Conservation (phyloP, 2,329 filamentous ascomycete genomes). For the Dactylonectria estremocensis region DNA sequence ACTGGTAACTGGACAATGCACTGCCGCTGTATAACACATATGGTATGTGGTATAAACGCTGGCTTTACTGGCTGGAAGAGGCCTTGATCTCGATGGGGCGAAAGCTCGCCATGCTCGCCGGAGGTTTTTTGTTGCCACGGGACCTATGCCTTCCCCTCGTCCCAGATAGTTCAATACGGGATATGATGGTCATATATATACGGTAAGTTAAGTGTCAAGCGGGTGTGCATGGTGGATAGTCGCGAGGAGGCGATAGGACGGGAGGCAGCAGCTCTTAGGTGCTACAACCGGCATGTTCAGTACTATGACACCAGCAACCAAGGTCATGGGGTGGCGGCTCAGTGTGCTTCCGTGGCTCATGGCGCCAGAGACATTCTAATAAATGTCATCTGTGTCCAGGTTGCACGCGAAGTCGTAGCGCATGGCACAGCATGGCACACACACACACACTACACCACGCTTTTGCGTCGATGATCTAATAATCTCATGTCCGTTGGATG, state of each 20-base stretch:
- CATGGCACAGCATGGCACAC: conserved; percentile 20
- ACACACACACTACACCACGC: neutral
- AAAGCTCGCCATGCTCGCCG: conserved; percentile 2
- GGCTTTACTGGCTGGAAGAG: conserved; percentile 11
- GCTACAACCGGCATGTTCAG: too few species aligned
- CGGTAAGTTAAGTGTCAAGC: neutral
- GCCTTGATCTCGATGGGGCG: conserved; percentile 19
- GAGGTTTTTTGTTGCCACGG: conserved; percentile 14
- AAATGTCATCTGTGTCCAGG: conserved; percentile 15
- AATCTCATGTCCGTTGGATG: neutral
- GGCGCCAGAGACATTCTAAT: conserved; percentile 11
- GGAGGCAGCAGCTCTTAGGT: neutral
- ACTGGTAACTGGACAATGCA: conserved; percentile 22
- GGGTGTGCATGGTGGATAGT: conserved; percentile 7
- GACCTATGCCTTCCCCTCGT: conserved; percentile 1
- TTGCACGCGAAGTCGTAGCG: conserved; percentile 27
- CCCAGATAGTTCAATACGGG: neutral
- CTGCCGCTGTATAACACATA: too few species aligned
- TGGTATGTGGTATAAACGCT: neutral
- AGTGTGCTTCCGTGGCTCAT: conserved; percentile 7
- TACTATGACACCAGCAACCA: neutral
- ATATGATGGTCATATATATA: neutral
- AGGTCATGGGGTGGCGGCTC: conserved; percentile 8
- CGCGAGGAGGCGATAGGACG: neutral
- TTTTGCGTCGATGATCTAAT: neutral